Evolutionary conservation across 2,329 filamentous ascomycete species (phyloP).

Genomic region (Trichophaea hybrida): DNA sequence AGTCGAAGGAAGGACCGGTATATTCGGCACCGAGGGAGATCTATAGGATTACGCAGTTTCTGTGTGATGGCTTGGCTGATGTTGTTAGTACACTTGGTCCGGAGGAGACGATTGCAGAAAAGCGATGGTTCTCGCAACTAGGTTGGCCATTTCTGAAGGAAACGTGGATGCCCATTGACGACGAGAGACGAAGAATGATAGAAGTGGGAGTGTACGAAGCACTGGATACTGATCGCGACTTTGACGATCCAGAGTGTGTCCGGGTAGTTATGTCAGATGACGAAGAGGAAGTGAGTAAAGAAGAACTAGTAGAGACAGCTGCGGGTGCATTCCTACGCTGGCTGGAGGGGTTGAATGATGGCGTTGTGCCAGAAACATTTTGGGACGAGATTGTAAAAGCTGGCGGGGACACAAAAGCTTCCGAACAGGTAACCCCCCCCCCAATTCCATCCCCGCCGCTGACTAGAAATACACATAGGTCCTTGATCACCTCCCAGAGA

Average conservation of each 20-base stretch:
- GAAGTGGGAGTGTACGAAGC: slow-evolving; percentile 5
- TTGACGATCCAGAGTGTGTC: slow-evolving; percentile 14
- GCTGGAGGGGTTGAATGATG: slow-evolving; percentile 59
- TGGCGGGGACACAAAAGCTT: slow-evolving; percentile 48
- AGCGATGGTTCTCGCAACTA: slow-evolving; percentile 41
- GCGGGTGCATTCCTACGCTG: slow-evolving; percentile 60
- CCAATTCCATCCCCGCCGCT: neutral
- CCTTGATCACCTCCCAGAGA: slow-evolving; percentile 21
- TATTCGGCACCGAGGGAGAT: slow-evolving; percentile 78
- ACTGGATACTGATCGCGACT: slow-evolving; percentile 13
- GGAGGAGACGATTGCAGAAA: slow-evolving; percentile 29
- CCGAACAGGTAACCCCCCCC: slow-evolving; percentile 34
- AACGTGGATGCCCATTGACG: slow-evolving; percentile 33
- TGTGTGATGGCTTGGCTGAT: slow-evolving; percentile 33
- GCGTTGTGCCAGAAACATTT: slow-evolving; percentile 54
- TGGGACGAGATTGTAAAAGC: slow-evolving; percentile 36
- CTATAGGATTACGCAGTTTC: slow-evolving; percentile 71
- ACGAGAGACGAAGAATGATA: slow-evolving; percentile 14
- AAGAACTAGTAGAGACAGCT: slow-evolving; percentile 56
- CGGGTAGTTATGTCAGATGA: slow-evolving; percentile 25
- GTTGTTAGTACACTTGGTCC: neutral
- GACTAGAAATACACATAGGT: neutral
- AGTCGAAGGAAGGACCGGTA: slow-evolving; percentile 37
- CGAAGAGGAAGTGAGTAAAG: slow-evolving; percentile 44
- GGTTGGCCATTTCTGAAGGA: slow-evolving; percentile 47